Base-by-base conservation (phyloP, 169 alveolate genomes). In the Condylostoma magnum region DNA sequence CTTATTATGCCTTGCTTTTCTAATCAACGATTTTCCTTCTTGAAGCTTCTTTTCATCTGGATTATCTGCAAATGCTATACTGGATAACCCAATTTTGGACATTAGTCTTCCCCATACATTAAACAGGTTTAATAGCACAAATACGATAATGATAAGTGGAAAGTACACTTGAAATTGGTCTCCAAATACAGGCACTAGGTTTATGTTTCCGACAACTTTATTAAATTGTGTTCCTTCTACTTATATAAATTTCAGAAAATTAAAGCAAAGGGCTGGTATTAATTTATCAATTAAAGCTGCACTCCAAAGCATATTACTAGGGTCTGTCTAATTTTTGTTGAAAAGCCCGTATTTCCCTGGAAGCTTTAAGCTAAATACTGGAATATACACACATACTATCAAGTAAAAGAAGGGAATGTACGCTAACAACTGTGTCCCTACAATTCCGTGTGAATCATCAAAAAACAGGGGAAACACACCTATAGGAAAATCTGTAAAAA, bases 301-400 rank as follows among this genome's bases (percentile, higher is more conserved):
- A 3, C 83, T 76, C 58, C 79, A 80, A 52, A 75, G 48, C 10
- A 80, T 46, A 60, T 76, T 74, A 33, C 78, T 58, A 5, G 81
- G 76, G 53, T 80, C 87, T 15, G 87, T 80, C 18, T 80, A 46
- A 15, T 80, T 57, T 22, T 80, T 65, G 30, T 50, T 60, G 38
- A 48, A 80, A 36, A 80, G 71, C 0, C 87, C 81, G 66, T 67
- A 80, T 15, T 58, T 41, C 31, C 83, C 83, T 36, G 48, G 30
- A 31, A 74, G 41, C 25, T 67, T 44, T 6, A 80, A 37, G 15
- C 48, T 56, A 48, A 80, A 80, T 6, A 80, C 38, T 15, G 77
- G 77, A 51, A 72, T 56, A 38, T 56, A 80, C 15, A 68, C 50
- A 31, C 82, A 71, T 60, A 52, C 57, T 6, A 79, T 28, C 25